These are phyloP conservation scores for Solanum clarkiae DNA, from an alignment of 257 asterid species.

Conservation along the genomic window DNA sequence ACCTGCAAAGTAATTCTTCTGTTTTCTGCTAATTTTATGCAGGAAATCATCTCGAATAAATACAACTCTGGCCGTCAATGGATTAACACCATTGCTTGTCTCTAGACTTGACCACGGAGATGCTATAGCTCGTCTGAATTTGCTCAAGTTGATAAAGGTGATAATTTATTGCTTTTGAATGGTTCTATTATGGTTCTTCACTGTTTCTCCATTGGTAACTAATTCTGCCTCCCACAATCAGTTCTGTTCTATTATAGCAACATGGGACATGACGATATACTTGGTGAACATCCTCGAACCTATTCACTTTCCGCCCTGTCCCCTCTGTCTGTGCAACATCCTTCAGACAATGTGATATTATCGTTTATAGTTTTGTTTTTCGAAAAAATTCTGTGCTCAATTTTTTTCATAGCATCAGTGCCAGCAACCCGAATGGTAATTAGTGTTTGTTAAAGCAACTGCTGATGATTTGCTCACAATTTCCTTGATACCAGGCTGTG, in stretches of 20 bases:
- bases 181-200: neutral
- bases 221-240: neutral
- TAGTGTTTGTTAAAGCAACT: neutral
- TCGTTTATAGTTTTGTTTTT: neutral
- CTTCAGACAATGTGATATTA: neutral
- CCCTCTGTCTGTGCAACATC: neutral
- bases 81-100: conserved; percentile 83
- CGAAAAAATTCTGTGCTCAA: neutral
- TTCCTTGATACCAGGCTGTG: conserved; percentile 49
- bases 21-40: conserved; percentile 18
- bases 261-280: neutral
- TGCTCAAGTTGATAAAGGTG: conserved; percentile 90
- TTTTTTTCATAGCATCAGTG: neutral
- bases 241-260: neutral
- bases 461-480: neutral
- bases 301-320: neutral
- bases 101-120: conserved; percentile 87
- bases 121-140: conserved; percentile 90
- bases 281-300: neutral
- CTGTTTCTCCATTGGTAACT: neutral
- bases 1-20: neutral
- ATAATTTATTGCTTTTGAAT: neutral
- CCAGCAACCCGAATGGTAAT: neutral
- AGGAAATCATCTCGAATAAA: conserved; percentile 96
- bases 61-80: conserved; percentile 90